phyloP scores from a whole-genome alignment of 768 basidiomycete species.

The Tulasnella sp. region DNA sequence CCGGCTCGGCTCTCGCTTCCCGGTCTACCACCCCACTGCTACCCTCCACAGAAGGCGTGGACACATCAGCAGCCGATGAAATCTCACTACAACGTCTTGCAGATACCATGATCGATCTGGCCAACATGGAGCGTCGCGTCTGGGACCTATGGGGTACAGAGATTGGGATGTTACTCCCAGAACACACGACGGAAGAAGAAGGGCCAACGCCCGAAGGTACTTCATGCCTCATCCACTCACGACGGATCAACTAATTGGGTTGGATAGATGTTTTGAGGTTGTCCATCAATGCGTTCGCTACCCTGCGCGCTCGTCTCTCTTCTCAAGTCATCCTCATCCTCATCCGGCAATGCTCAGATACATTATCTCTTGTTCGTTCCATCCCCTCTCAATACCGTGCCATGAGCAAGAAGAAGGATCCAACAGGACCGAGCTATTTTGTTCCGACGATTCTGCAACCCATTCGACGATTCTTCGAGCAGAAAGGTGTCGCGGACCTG shows the following conservation, averaged over 20 bases:
- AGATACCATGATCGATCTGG: constrained; percentile 57
- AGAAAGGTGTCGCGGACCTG: constrained; percentile 45
- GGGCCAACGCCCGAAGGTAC: constrained; percentile 44
- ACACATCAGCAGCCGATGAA: constrained; percentile 53
- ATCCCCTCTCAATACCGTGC: constrained; percentile 87
- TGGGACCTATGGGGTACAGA: constrained; percentile 55
- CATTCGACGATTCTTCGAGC: constrained; percentile 57
- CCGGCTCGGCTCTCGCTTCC: background rate
- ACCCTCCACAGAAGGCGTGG: constrained; percentile 26
- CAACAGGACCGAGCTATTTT: constrained; percentile 79
- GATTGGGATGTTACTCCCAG: constrained; percentile 49
- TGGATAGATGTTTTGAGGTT: constrained; percentile 33
- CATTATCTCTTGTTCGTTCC: constrained; percentile 70
- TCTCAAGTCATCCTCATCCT: constrained; percentile 59
- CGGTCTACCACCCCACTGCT: constrained; percentile 1
- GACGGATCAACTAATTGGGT: background rate
- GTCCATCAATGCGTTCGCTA: constrained; percentile 38
- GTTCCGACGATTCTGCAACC: constrained; percentile 72
- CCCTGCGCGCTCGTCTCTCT: constrained; percentile 47
- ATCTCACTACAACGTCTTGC: constrained; percentile 51
- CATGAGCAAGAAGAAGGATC: constrained; percentile 57
- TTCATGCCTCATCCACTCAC: background rate
- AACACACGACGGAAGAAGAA: constrained; percentile 24
- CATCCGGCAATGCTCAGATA: constrained; percentile 71
- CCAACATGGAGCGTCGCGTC: constrained; percentile 41